These are phyloP conservation scores for Desmodesmus armatus DNA, from an alignment of 139 green algal species.

Conservation along the genomic window DNA sequence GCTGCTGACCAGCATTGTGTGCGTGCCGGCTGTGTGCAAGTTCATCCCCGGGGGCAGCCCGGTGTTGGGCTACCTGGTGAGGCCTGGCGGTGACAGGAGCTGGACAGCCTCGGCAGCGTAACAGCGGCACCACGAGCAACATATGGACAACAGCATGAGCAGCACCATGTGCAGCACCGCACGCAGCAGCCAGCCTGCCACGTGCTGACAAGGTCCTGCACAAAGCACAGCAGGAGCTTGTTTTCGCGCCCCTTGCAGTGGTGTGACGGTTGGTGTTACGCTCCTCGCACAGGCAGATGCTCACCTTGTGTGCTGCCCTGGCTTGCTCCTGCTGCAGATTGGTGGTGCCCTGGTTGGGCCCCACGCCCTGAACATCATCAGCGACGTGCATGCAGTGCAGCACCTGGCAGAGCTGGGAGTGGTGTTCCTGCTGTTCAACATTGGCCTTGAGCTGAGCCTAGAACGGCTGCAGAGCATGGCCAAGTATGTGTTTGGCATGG, in stretches of 20 bases:
- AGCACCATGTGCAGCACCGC: too few species aligned
- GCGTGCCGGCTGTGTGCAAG: conserved; percentile 90
- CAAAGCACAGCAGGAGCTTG: too few species aligned
- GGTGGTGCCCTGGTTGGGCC: conserved; percentile 94
- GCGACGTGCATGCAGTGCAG: conserved; percentile 58
- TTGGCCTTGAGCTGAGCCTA: conserved; percentile 96
- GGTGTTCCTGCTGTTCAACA: conserved; percentile 98
- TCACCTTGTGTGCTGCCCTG: too few species aligned
- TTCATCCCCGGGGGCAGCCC: conserved; percentile 88
- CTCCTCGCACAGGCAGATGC: too few species aligned
- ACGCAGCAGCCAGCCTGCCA: background rate
- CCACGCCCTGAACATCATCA: conserved; percentile 92
- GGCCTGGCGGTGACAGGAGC: too few species aligned
- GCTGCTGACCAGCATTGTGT: conserved; percentile 87
- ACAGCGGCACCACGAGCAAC: too few species aligned
- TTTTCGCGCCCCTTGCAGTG: too few species aligned
- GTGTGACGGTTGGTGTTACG: too few species aligned
- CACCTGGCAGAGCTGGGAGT: conserved; percentile 97
- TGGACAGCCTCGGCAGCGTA: too few species aligned
- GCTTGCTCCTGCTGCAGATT: conserved; percentile 53
- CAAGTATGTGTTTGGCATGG: conserved; percentile 99
- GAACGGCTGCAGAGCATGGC: conserved; percentile 95
- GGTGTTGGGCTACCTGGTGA: conserved; percentile 96
- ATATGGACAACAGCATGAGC: too few species aligned
- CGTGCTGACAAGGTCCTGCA: too few species aligned